Evolutionary conservation across 2,329 filamentous ascomycete genomes (phyloP).

Genomic region (Aspergillus brunneoviolaceus): DNA sequence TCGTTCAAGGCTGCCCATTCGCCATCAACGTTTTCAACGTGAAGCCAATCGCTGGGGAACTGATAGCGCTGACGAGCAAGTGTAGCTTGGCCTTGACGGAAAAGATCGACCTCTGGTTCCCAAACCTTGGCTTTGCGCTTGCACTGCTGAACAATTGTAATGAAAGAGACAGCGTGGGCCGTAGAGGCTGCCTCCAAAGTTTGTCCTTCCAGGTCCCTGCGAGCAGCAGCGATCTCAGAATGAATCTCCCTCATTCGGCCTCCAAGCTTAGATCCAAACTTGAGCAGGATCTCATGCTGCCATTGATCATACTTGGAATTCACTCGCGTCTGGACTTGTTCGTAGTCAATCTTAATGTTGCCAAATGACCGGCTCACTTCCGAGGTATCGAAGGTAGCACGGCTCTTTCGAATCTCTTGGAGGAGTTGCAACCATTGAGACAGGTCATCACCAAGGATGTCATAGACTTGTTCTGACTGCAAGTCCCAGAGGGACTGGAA

Average conservation of each 20-base stretch:
- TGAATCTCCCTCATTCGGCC: conserved; percentile 90
- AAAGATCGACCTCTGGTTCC: conserved; percentile 94
- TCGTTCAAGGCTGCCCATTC: conserved; percentile 95
- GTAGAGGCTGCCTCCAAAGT: conserved; percentile 93
- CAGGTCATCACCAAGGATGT: conserved; percentile 84
- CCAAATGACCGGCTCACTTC: conserved; percentile 92
- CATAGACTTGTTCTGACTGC: conserved; percentile 92
- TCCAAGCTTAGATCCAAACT: conserved; percentile 86
- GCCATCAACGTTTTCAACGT: conserved; percentile 92
- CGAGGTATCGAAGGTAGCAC: conserved; percentile 94
- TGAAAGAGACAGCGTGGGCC: conserved; percentile 95
- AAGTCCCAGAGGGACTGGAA: conserved; percentile 99
- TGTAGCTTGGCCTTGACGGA: conserved; percentile 92
- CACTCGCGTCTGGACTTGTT: conserved; percentile 97
- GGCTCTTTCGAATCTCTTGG: conserved; percentile 94
- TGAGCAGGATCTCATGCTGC: conserved; percentile 94
- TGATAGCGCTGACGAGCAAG: conserved; percentile 89
- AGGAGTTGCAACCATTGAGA: conserved; percentile 91
- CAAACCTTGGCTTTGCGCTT: conserved; percentile 90
- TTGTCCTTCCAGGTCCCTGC: conserved; percentile 86
- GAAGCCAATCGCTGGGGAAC: conserved; percentile 89
- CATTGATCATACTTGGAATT: conserved; percentile 99
- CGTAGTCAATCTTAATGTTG: conserved; percentile 93
- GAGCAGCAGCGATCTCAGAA: conserved; percentile 84
- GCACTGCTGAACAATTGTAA: conserved; percentile 95